A percentile compares a stretch with the other conserved stretches of the same genome.
Evolutionary conservation across 352 stramenopile species (phyloP).

Genomic region (Thalassiosira sp.): DNA sequence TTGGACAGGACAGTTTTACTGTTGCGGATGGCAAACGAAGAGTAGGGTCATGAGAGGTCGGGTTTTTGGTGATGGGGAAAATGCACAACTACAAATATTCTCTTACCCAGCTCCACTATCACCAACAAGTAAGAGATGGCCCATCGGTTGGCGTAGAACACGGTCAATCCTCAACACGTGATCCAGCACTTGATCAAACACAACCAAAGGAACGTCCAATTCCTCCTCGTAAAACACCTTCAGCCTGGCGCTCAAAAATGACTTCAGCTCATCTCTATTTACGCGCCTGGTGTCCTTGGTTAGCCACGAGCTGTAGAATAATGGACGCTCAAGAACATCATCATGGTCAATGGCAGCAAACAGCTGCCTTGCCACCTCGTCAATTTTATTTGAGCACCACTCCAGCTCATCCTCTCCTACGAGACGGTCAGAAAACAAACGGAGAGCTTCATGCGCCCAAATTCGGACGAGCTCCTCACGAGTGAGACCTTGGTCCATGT

Average conservation of each 20-base stretch:
- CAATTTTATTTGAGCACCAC: slow-evolving; percentile 93
- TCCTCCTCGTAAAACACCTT: slow-evolving; percentile 99
- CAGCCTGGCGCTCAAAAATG: slow-evolving; percentile 95
- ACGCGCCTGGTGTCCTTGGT: slow-evolving; percentile 96
- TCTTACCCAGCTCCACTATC: slow-evolving; percentile 91
- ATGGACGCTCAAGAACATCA: slow-evolving; percentile 83
- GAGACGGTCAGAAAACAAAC: slow-evolving; percentile 98
- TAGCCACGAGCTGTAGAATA: slow-evolving; percentile 98
- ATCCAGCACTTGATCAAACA: slow-evolving; percentile 97
- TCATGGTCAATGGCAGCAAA: slow-evolving; percentile 87
- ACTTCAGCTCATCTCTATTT: slow-evolving; percentile 90
- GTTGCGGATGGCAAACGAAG: not conserved
- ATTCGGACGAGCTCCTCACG: slow-evolving; percentile 96
- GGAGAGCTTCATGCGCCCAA: slow-evolving; percentile 97
- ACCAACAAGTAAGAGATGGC: slow-evolving; percentile 94
- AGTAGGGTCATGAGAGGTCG: not conserved
- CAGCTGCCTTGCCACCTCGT: slow-evolving; percentile 78
- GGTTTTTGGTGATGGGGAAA: not conserved
- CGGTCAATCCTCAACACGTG: slow-evolving; percentile 95
- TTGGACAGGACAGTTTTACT: slow-evolving; percentile 98
- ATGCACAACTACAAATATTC: not conserved
- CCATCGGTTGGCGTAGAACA: slow-evolving; percentile 94
- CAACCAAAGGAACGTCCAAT: slow-evolving; percentile 98
- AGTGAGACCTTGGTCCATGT: slow-evolving; percentile 92
- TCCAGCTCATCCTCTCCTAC: slow-evolving; percentile 94